Evolutionary conservation across 2,329 filamentous ascomycete species (phyloP).

Genomic region (Beauveria sp.): DNA sequence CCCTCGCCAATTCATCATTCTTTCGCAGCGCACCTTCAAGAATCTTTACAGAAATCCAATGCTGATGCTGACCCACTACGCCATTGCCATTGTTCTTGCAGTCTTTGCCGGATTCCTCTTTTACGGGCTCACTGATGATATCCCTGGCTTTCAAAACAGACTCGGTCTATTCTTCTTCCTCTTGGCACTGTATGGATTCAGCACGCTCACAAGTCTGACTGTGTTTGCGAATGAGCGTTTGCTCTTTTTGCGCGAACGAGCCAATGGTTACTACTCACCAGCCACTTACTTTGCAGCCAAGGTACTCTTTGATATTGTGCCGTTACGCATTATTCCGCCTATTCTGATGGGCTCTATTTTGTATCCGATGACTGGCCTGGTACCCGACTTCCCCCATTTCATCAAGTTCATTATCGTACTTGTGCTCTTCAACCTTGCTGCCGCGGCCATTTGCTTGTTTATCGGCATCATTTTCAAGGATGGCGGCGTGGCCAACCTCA

Average conservation of each 20-base stretch:
- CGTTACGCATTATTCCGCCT: slow-evolving; percentile 86
- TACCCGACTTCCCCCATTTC: slow-evolving; percentile 76
- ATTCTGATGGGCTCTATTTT: slow-evolving; percentile 93
- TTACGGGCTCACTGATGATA: slow-evolving; percentile 92
- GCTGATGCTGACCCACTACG: slow-evolving; percentile 97
- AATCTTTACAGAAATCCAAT: slow-evolving; percentile 97
- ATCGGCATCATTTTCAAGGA: slow-evolving; percentile 95
- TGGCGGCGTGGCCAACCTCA: slow-evolving; percentile 80
- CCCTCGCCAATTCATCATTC: slow-evolving; percentile 74
- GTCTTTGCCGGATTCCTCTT: slow-evolving; percentile 94
- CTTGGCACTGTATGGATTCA: slow-evolving; percentile 91
- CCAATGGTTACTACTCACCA: slow-evolving; percentile 93
- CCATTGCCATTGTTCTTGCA: slow-evolving; percentile 88
- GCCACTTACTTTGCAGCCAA: slow-evolving; percentile 92
- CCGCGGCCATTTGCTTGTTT: slow-evolving; percentile 87
- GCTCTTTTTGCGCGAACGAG: slow-evolving; percentile 84
- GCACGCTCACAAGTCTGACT: slow-evolving; percentile 84
- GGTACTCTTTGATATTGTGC: slow-evolving; percentile 96
- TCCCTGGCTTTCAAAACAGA: slow-evolving; percentile 94
- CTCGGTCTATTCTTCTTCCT: slow-evolving; percentile 97
- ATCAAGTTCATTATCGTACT: slow-evolving; percentile 86
- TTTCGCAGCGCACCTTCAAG: slow-evolving; percentile 88
- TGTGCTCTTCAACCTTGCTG: slow-evolving; percentile 91
- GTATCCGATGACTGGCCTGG: slow-evolving; percentile 94
- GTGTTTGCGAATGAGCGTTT: slow-evolving; percentile 89